phyloP scores from a whole-genome alignment of 2,329 filamentous ascomycete species.

The Curvularia sp. region DNA sequence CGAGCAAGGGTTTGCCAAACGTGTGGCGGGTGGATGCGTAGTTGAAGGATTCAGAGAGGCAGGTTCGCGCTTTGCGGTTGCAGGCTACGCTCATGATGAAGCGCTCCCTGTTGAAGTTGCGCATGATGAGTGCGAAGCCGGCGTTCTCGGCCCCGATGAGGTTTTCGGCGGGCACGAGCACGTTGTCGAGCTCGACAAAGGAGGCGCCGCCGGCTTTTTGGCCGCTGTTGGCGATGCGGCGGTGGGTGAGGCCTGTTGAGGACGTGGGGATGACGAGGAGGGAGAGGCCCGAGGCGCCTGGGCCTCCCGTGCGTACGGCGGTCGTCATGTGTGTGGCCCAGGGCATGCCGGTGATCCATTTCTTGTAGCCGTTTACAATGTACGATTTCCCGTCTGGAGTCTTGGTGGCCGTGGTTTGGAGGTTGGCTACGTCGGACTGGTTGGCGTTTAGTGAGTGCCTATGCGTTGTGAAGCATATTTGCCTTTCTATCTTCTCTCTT shows the following conservation, averaged over 20 bases:
- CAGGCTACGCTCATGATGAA: constrained; percentile 65
- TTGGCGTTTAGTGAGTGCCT: too few relatives aligned
- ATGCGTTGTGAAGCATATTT: too few relatives aligned
- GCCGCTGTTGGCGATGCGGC: constrained; percentile 69
- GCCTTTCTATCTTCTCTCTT: not conserved
- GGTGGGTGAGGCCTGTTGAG: constrained; percentile 59
- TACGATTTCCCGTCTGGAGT: constrained; percentile 76
- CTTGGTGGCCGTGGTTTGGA: constrained; percentile 71
- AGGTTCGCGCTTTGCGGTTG: constrained; percentile 65
- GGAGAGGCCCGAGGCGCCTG: constrained; percentile 63
- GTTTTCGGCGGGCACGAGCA: constrained; percentile 62
- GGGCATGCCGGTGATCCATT: constrained; percentile 71
- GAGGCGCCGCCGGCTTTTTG: constrained; percentile 70
- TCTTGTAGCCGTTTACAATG: constrained; percentile 71
- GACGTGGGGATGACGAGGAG: constrained; percentile 64
- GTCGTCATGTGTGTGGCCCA: constrained; percentile 69
- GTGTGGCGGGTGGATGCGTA: constrained; percentile 63
- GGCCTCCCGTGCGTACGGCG: constrained; percentile 66
- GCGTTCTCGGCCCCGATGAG: constrained; percentile 63
- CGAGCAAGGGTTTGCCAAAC: constrained; percentile 65
- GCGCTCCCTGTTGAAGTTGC: constrained; percentile 61
- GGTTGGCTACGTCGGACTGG: constrained; percentile 68
- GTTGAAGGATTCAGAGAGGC: constrained; percentile 60
- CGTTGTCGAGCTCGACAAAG: constrained; percentile 64
- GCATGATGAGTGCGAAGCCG: constrained; percentile 67